A percentile compares a stretch with the other conserved stretches of the same genome.
Evolutionary conservation across 306 rosid species (phyloP).

Genomic region (Cicer arietinum): DNA sequence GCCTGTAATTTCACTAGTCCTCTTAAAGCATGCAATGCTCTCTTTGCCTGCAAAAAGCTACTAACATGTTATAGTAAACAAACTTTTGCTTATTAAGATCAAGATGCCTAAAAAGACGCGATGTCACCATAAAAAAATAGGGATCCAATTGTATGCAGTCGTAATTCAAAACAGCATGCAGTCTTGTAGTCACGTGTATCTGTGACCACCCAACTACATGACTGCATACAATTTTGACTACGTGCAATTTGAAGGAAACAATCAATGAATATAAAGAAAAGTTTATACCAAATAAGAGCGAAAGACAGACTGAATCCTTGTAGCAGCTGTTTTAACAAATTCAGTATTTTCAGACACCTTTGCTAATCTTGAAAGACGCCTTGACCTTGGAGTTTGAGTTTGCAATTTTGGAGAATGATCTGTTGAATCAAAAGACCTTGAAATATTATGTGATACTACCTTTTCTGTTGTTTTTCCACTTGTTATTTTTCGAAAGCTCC

Average conservation of each 20-base stretch:
- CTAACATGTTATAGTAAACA: not conserved
- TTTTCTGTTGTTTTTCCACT: conserved; percentile 57
- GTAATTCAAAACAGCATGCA: too few relatives aligned
- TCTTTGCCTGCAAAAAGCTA: conserved; percentile 67
- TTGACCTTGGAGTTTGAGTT: conserved; percentile 39
- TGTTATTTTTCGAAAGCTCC: conserved; percentile 77
- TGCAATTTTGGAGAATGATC: conserved; percentile 45
- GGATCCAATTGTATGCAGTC: too few relatives aligned
- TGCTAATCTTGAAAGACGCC: conserved; percentile 33
- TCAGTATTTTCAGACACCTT: conserved; percentile 29
- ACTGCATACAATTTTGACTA: too few relatives aligned
- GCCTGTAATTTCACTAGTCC: conserved; percentile 93
- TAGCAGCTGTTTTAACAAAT: conserved; percentile 64
- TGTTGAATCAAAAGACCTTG: conserved; percentile 61
- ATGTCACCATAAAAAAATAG: not conserved
- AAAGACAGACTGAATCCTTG: conserved; percentile 73
- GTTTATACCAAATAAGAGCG: conserved; percentile 74
- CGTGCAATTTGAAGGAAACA: too few relatives aligned
- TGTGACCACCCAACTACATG: too few relatives aligned
- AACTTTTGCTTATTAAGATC: not conserved
- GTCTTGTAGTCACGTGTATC: too few relatives aligned
- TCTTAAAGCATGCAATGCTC: conserved; percentile 83
- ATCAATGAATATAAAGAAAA: conserved; percentile 6
- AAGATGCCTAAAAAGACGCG: conserved; percentile 53
- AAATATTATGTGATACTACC: conserved; percentile 48